Evolutionary conservation across 768 basidiomycete species (phyloP), one percentile per base, ranked within the genome.

Genomic region (Lentinula raphanica): DNA sequence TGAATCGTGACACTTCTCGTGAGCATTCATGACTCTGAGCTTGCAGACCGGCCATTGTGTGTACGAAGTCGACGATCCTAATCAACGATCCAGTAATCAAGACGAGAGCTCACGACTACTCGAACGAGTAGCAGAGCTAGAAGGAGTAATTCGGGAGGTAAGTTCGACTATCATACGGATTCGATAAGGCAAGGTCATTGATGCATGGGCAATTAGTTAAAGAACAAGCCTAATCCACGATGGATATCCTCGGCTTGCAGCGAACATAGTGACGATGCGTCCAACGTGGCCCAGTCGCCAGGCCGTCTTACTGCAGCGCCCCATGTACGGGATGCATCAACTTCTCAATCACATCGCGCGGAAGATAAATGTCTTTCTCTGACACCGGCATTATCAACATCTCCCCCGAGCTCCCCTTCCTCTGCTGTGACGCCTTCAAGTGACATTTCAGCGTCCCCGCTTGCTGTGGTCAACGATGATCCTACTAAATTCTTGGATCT

Each of bases 91-190:
- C 12, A 77, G 79, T 50, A 64, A 70, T 9, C 80, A 81, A 59
- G 86, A 87, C 58, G 90, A 92, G 67, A 78, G 77, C 44, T 78
- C 82, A 32, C 79, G 85, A 36, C 76, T 92, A 21, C 79, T 88
- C 54, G 82, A 83, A 60, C 82, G 90, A 46, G 86, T 92, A 23
- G 89, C 89, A 27, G 90, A 93, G 64, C 78, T 93, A 0, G 90
- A 93, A 69, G 86, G 87, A 51, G 88, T 92, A 36, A 87, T 92
- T 60, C 82, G 90, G n/a, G 88, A 88, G 76, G 87, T 85, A 64
- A 58, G 69, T 42, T 12, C 17, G 15, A 40, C 27, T 5, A 12
- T 25, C 32, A 23, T 46, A 31, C 19, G 21, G 29, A 27, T 4
- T 25, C 50, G 32, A 42, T 13, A 57, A 36, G 56, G 27, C 38